Conservation (phyloP, 768 basidiomycete genomes). For the Mycena metata region DNA sequence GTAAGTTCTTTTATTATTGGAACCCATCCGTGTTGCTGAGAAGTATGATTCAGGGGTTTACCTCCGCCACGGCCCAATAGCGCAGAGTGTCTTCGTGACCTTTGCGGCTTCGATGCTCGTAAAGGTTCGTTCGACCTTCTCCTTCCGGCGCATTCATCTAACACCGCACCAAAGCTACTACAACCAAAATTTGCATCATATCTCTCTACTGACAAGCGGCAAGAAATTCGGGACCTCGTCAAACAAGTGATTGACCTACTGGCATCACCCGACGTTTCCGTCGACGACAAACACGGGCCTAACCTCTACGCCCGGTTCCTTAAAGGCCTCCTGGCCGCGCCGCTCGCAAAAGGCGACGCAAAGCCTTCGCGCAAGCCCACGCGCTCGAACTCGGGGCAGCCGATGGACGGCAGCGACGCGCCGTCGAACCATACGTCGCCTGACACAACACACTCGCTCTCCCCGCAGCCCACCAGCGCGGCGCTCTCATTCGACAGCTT, state of each 20-base stretch:
- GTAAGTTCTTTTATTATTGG: slow-evolving; percentile 50
- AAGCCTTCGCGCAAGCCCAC: slow-evolving; percentile 18
- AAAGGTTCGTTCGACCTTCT: slow-evolving; percentile 62
- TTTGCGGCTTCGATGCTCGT: slow-evolving; percentile 88
- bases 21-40: slow-evolving; percentile 2
- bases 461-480: slow-evolving; percentile 60
- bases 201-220: slow-evolving; percentile 69
- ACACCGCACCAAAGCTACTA: slow-evolving; percentile 65
- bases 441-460: slow-evolving; percentile 58
- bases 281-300: slow-evolving; percentile 87
- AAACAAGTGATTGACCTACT: slow-evolving; percentile 77
- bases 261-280: slow-evolving; percentile 75
- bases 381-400: slow-evolving; percentile 41
- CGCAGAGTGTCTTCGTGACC: slow-evolving; percentile 82
- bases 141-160: slow-evolving; percentile 1
- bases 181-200: slow-evolving; percentile 80
- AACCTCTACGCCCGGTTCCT: slow-evolving; percentile 87
- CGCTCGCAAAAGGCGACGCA: slow-evolving; percentile 54
- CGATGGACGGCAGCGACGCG: slow-evolving; percentile 39
- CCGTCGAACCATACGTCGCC: slow-evolving; percentile 55
- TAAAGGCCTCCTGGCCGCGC: slow-evolving; percentile 75
- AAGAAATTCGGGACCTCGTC: slow-evolving; percentile 73
- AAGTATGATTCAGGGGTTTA: slow-evolving; percentile 58
- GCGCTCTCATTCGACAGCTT: slow-evolving; percentile 64
- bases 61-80: slow-evolving; percentile 82